Evolutionary conservation across 2,329 filamentous ascomycete species (phyloP), one percentile per base, ranked within the genome.

Genomic region (Aureobasidium leucospermi): DNA sequence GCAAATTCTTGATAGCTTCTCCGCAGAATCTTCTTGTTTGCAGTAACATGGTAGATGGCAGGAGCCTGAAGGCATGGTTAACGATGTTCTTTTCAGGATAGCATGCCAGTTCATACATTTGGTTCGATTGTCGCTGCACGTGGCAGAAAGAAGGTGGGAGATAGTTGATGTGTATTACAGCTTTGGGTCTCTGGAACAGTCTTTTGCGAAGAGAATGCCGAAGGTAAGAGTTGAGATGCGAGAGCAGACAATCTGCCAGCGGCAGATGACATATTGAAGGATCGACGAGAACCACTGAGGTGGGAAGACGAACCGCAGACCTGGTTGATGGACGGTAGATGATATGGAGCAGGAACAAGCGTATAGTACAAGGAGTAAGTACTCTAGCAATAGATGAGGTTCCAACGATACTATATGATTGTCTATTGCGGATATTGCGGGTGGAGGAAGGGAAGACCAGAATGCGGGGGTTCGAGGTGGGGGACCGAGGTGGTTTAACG

Each of bases 61-160:
- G 86, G 81, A 11, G 89, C 90, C 79, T 83, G 62, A 51, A n/a
- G 36, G 10, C 23, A 13, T 49, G 13, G 29, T 58, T n/a, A 57
- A 28, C 36, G 23, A 31, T 47, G 34, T 43, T 29, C 31, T 28
- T 13, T 28, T 52, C n/a, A 15, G n/a, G 2, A 38, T 38, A 28
- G 7, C 6, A 23, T 16, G 23, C 10, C 10, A 23, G n/a, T 38
- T 13, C 28, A 32, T 67, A 84, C 82, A 69, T 92, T 79, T 6
- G 93, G 93, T 74, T 96, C 93, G 68, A 97, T 94, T 47, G 83
- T 79, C 6, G 92, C 92, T 16, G 93, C 91, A 57, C 93, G 86
- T 65, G 89, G 88, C 23, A 96, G 78, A 71, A 96, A 96, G 73
- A 85, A 86, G 2, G 92, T 96, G 0, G 93, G 93, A 1, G 90